Evolutionary conservation across 495 filamentous ascomycete genomes (phyloP).

Genomic region (Saxophila tyrrhenica): DNA sequence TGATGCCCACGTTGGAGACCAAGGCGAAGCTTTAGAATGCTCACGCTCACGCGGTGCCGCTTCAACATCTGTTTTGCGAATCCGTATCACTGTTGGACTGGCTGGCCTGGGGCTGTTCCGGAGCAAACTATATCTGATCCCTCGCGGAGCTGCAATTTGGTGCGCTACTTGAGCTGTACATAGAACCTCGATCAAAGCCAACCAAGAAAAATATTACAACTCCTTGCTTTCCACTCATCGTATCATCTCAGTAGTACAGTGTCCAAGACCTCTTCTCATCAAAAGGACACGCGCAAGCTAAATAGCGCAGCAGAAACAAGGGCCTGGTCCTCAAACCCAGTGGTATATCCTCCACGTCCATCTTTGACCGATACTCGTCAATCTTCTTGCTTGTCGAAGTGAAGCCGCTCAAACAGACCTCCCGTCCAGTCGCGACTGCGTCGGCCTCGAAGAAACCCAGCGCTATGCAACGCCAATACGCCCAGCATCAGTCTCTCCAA

Average conservation of each 20-base stretch:
- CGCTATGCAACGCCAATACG: neutral
- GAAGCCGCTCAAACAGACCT: neutral
- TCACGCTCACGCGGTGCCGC: neutral
- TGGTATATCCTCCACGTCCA: neutral
- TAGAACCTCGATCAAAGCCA: too few relatives aligned
- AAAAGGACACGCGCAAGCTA: neutral
- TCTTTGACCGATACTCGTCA: neutral
- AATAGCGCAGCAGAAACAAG: neutral
- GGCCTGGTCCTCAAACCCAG: neutral
- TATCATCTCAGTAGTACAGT: neutral
- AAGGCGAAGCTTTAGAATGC: constrained; percentile 71
- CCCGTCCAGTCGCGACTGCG: neutral
- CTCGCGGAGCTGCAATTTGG: too few relatives aligned
- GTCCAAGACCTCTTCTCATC: neutral
- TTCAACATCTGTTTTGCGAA: neutral
- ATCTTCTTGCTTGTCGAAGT: neutral
- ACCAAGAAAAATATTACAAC: too few relatives aligned
- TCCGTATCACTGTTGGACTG: too few relatives aligned
- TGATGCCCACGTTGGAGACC: constrained; percentile 66
- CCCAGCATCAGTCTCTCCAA: too few relatives aligned
- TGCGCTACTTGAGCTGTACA: too few relatives aligned
- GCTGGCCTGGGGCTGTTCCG: too few relatives aligned
- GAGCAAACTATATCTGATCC: too few relatives aligned
- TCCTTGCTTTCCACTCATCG: neutral
- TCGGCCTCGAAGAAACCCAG: neutral